Evolutionary conservation across 73 alveolate species (phyloP).

Genomic region (Halteria grandinella): DNA sequence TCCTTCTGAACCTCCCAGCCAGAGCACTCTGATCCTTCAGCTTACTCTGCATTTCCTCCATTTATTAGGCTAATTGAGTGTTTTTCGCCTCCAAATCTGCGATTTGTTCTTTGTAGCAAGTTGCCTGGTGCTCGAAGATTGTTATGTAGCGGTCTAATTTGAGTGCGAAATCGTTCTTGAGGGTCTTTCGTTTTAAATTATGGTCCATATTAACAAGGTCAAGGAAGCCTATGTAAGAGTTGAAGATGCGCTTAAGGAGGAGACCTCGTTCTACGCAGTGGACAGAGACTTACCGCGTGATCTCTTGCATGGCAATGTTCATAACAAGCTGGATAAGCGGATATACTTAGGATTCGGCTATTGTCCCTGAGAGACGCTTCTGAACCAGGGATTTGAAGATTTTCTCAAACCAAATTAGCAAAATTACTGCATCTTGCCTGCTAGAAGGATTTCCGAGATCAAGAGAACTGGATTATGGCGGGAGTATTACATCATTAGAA

Average conservation of each 20-base stretch:
- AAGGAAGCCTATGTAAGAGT: slow-evolving; percentile 20
- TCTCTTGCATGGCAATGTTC: slow-evolving; percentile 24
- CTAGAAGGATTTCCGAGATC: slow-evolving; percentile 44
- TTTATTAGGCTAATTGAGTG: not conserved
- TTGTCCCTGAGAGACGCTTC: not conserved
- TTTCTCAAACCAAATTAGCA: slow-evolving; percentile 50
- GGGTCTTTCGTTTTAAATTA: slow-evolving; percentile 9
- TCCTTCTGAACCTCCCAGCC: slow-evolving; percentile 4
- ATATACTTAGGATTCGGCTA: slow-evolving; percentile 4
- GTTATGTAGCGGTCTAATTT: slow-evolving; percentile 18
- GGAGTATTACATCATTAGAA: not conserved
- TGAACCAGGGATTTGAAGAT: not conserved
- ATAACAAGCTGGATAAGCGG: slow-evolving; percentile 12
- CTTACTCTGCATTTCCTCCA: slow-evolving; percentile 7
- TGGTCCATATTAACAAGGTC: slow-evolving; percentile 11
- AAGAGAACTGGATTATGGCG: not conserved
- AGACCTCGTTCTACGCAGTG: slow-evolving; percentile 53
- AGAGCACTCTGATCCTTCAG: not conserved
- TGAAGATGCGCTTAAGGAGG: slow-evolving; percentile 21
- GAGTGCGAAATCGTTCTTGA: slow-evolving; percentile 1
- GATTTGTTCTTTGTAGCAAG: not conserved
- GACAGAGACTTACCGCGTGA: slow-evolving; percentile 51
- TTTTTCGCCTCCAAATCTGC: not conserved
- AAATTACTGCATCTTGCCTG: slow-evolving; percentile 51
- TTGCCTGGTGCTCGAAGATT: not conserved